These are phyloP conservation scores for Chlamydomonas reinhardtii DNA, from an alignment of 163 green algal genomes.

Conservation along the genomic window DNA sequence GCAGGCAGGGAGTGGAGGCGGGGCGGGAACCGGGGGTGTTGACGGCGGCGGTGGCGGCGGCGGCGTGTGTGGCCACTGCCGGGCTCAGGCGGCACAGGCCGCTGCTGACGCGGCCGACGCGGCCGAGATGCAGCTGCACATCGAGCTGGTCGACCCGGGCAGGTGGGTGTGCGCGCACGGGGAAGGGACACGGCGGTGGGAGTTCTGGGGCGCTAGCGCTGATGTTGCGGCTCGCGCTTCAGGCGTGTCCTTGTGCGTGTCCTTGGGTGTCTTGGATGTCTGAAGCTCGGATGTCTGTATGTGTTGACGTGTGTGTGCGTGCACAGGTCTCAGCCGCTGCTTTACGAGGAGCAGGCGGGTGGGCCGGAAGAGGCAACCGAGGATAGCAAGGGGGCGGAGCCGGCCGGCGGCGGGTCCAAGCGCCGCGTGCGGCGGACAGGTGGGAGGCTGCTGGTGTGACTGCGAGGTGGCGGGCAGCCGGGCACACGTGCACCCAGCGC, in stretches of 20 bases:
- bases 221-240: too few species aligned
- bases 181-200: not conserved
- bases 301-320: not conserved
- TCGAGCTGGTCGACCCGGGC: slow-evolving; percentile 40
- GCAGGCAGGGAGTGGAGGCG: not conserved
- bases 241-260: too few species aligned
- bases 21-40: not conserved
- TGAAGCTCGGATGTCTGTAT: too few species aligned
- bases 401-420: not conserved
- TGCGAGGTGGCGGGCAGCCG: too few species aligned
- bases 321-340: not conserved
- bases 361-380: not conserved
- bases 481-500: too few species aligned
- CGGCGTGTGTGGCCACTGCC: not conserved
- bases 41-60: not conserved
- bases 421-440: too few species aligned
- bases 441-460: too few species aligned
- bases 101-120: not conserved
- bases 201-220: not conserved
- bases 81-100: not conserved
- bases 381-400: not conserved
- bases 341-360: not conserved
- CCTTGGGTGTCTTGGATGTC: too few species aligned
- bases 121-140: not conserved
- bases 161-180: not conserved